These are phyloP conservation scores for Paramecium pentaurelia DNA, from an alignment of 73 alveolate species.

Conservation along the genomic window DNA sequence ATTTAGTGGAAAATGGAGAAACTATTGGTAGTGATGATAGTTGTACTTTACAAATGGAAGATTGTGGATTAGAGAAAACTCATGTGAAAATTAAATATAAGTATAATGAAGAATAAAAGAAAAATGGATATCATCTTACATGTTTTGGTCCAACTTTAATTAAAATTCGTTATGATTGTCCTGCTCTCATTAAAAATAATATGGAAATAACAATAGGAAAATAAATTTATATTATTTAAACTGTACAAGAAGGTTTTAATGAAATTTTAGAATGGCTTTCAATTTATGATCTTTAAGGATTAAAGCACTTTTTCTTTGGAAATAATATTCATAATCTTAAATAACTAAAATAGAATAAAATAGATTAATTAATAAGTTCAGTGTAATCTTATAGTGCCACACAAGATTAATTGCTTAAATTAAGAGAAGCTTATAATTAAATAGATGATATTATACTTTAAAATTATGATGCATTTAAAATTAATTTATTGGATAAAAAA, in stretches of 20 bases:
- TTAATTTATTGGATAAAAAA: not conserved
- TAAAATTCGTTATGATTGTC: slow-evolving; percentile 37
- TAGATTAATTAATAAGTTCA: not conserved
- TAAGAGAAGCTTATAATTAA: not conserved
- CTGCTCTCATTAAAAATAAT: not conserved
- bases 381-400: not conserved
- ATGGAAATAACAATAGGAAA: slow-evolving; percentile 38
- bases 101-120: slow-evolving; percentile 9
- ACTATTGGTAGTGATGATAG: slow-evolving; percentile 50
- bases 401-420: not conserved
- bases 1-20: slow-evolving; percentile 55
- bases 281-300: not conserved
- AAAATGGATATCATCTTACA: not conserved
- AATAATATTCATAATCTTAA: not conserved
- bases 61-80: not conserved
- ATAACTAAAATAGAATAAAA: not conserved
- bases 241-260: not conserved
- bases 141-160: slow-evolving; percentile 1
- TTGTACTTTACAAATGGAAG: slow-evolving; percentile 12
- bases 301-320: not conserved
- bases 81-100: slow-evolving; percentile 18
- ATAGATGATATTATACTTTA: not conserved
- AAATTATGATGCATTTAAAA: not conserved
- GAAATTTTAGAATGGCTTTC: slow-evolving; percentile 16
- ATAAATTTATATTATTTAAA: not conserved